phyloP scores from a whole-genome alignment of 2,329 filamentous ascomycete genomes.

The Penicillium sp. region DNA sequence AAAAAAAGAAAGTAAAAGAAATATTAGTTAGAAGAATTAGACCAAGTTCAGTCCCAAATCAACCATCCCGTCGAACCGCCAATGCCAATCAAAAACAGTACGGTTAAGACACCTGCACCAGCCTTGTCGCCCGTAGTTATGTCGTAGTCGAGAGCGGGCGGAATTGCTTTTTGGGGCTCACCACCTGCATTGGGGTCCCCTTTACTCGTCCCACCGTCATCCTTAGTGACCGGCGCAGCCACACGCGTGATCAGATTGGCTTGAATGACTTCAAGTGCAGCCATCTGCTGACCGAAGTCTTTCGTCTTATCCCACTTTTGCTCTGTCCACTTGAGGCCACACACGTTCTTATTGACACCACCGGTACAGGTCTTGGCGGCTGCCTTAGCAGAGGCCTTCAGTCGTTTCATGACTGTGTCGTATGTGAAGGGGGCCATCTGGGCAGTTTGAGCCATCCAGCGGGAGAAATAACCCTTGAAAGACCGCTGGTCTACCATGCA shows the following conservation, averaged over 20 bases:
- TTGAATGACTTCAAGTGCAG: constrained; percentile 34
- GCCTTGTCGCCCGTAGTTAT: constrained; percentile 39
- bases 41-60: constrained; percentile 26
- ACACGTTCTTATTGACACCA: constrained; percentile 37
- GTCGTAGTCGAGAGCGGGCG: constrained; percentile 10
- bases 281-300: constrained; percentile 43
- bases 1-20: background rate
- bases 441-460: constrained; percentile 57
- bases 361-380: constrained; percentile 55
- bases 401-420: constrained; percentile 50
- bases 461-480: constrained; percentile 64
- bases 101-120: constrained; percentile 44
- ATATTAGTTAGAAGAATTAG: background rate
- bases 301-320: constrained; percentile 35
- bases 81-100: constrained; percentile 33
- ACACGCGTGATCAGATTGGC: constrained; percentile 30
- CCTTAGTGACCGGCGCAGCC: constrained; percentile 29
- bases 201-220: constrained; percentile 32
- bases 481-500: constrained; percentile 64
- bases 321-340: constrained; percentile 42
- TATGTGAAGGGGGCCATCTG: constrained; percentile 58
- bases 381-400: constrained; percentile 52
- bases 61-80: constrained; percentile 38
- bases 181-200: constrained; percentile 31
- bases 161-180: constrained; percentile 10